Conservation (phyloP, 1,139 yeast species). For the Cylindricascospora bacillispora region DNA sequence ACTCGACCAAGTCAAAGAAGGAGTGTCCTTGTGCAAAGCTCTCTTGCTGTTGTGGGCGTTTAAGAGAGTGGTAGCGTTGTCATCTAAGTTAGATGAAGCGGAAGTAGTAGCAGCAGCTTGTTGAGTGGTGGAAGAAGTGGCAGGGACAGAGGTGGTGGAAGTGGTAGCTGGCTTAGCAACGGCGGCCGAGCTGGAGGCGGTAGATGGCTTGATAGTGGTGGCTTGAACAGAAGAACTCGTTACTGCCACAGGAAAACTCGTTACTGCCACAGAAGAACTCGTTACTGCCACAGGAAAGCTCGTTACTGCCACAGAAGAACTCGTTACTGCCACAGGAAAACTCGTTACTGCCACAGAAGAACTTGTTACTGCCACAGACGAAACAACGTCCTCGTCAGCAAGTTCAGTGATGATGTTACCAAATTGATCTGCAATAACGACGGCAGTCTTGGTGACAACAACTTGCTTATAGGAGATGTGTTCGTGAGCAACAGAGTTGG, state of each 20-base stretch:
- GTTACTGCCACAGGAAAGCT: constrained; percentile 4
- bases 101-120: constrained; percentile 14
- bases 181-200: constrained; percentile 5
- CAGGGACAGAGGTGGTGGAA: constrained; percentile 11
- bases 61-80: constrained; percentile 32
- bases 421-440: background rate
- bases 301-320: constrained; percentile 3
- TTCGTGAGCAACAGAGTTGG: no score
- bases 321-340: no score
- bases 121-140: constrained; percentile 15
- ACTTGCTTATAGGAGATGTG: no score
- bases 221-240: constrained; percentile 4
- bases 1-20: constrained; percentile 48
- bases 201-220: constrained; percentile 3
- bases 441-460: background rate
- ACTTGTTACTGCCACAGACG: constrained; percentile 2
- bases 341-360: no score
- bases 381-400: constrained; percentile 2
- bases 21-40: constrained; percentile 45
- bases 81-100: constrained; percentile 15
- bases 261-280: constrained; percentile 3
- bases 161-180: constrained; percentile 6
- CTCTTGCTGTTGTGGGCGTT: constrained; percentile 46
- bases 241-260: constrained; percentile 4
- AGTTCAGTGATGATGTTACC: background rate